Conservation (phyloP, 371 early-diverging fungal genomes). For the Haplosporangium sp. region DNA sequence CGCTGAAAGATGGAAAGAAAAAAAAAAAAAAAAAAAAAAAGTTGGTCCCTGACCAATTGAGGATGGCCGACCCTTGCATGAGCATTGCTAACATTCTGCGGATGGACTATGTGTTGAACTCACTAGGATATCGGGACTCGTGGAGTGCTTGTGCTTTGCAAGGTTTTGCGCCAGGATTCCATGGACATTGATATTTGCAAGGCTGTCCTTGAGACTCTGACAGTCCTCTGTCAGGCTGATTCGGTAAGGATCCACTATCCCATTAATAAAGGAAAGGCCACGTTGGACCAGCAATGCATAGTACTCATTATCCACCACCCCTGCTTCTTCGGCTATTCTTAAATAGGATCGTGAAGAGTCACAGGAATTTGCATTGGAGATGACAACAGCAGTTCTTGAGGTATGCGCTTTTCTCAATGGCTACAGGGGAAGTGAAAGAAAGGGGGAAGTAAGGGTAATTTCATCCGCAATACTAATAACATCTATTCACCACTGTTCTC, state of each 20-base stretch:
- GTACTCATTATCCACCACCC: background rate
- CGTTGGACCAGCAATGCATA: background rate
- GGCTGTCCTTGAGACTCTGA: conserved; percentile 86
- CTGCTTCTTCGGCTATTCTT: background rate
- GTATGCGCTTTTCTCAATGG: conserved; percentile 5
- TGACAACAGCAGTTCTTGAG: conserved; percentile 37
- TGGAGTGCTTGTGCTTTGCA: conserved; percentile 78
- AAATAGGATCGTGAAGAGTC: conserved; percentile 51
- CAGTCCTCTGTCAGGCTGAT: conserved; percentile 78
- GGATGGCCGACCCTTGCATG: conserved; percentile 45
- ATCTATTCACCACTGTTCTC: background rate
- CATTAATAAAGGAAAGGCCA: too few relatives aligned
- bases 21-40: background rate
- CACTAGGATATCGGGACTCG: conserved; percentile 86
- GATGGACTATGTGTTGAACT: background rate
- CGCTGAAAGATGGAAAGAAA: background rate
- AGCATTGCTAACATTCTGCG: background rate
- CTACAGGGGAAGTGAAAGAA: background rate
- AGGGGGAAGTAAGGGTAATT: background rate
- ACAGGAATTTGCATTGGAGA: conserved; percentile 43
- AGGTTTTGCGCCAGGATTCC: conserved; percentile 79
- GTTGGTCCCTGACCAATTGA: background rate
- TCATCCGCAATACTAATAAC: background rate
- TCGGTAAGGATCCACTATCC: conserved; percentile 7
- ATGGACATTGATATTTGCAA: conserved; percentile 87